phyloP scores from a whole-genome alignment of 2,329 filamentous ascomycete species.

The Pyricularia grisea region DNA sequence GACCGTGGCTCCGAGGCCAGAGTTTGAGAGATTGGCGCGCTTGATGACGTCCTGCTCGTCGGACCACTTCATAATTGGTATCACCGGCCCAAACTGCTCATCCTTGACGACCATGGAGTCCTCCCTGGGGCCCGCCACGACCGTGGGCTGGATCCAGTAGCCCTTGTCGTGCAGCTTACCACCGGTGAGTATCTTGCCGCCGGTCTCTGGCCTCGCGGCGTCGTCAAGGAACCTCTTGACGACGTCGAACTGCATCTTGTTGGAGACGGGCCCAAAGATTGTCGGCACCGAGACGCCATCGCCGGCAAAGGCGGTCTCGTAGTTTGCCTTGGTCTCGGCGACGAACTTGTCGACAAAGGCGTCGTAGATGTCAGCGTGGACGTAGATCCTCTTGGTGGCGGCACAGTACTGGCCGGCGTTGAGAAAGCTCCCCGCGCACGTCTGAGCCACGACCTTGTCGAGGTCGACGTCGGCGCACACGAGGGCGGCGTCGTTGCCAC shows the following conservation, averaged over 20 bases:
- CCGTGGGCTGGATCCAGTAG: slow-evolving; percentile 49
- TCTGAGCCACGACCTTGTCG: slow-evolving; percentile 23
- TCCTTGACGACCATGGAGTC: slow-evolving; percentile 45
- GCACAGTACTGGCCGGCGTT: slow-evolving; percentile 50
- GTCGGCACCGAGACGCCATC: slow-evolving; percentile 35
- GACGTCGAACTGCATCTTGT: slow-evolving; percentile 54
- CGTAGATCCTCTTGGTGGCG: slow-evolving; percentile 42
- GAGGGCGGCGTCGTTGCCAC: slow-evolving; percentile 37
- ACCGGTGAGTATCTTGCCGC: slow-evolving; percentile 40
- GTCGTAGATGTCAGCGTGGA: slow-evolving; percentile 42
- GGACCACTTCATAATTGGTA: slow-evolving; percentile 52
- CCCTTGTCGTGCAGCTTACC: slow-evolving; percentile 32
- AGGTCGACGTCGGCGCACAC: slow-evolving; percentile 36
- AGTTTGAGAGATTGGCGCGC: slow-evolving; percentile 42
- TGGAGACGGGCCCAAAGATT: slow-evolving; percentile 52
- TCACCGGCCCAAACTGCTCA: slow-evolving; percentile 55
- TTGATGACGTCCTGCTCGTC: slow-evolving; percentile 49
- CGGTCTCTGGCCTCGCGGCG: slow-evolving; percentile 33
- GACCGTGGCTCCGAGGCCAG: slow-evolving; percentile 47
- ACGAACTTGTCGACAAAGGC: slow-evolving; percentile 36
- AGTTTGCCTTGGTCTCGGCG: slow-evolving; percentile 27
- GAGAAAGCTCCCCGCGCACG: slow-evolving; percentile 43
- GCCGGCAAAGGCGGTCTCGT: slow-evolving; percentile 36
- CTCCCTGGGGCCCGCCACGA: slow-evolving; percentile 48
- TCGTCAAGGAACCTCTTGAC: slow-evolving; percentile 47